Base-by-base conservation (phyloP, 2,329 filamentous ascomycete genomes). In the Lasiodiplodia hormozganensis region DNA sequence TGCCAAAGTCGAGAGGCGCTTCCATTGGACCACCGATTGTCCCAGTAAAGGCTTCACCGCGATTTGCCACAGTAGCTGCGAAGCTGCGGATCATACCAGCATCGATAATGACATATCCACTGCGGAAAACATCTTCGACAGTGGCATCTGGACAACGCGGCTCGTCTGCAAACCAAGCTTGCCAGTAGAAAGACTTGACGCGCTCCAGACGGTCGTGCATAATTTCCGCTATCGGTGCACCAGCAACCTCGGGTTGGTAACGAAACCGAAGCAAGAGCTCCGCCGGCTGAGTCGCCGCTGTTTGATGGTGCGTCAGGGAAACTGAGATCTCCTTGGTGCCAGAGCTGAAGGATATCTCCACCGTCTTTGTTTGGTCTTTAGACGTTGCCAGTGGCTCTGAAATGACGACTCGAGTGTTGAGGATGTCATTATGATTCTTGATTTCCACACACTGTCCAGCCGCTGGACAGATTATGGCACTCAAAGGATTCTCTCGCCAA, bases 1-100 rank as follows among this genome's bases (percentile, higher is more conserved):
- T 82, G 40, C 79, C 79, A 69, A 80, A 67, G 43, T 73, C 72
- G 57, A 73, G 69, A 3, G 72, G 70, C 14, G 71, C 70, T 25
- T 58, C 36, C 56, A 58, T 43, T 11, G 34, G 36, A 58, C 10
- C 34, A 58, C 21, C 56, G 21, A 18, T 18, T 21, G 5, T 21
- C 56, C 11, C 34, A 40, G 4, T 6, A 23, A 58, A 43, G 7
- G 10, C 34, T 16, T 43, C 18, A 58, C 56, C 1, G 36, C 34
- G 56, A 40, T 58, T 58, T 14, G 36, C 56, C 3, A 58, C 56
- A 40, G 56, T 21, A 58, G n/a, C 36, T 58, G 56, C 56, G 11
- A 58, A 43, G 8, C 21, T 21, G 7, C 34, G 34, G 34, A 58
- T 40, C 7, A 18, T 21, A 2, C 8, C 31, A 21, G 56, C 56